Conservation (phyloP, 352 stramenopile species). For the Phytophthora sp. region DNA sequence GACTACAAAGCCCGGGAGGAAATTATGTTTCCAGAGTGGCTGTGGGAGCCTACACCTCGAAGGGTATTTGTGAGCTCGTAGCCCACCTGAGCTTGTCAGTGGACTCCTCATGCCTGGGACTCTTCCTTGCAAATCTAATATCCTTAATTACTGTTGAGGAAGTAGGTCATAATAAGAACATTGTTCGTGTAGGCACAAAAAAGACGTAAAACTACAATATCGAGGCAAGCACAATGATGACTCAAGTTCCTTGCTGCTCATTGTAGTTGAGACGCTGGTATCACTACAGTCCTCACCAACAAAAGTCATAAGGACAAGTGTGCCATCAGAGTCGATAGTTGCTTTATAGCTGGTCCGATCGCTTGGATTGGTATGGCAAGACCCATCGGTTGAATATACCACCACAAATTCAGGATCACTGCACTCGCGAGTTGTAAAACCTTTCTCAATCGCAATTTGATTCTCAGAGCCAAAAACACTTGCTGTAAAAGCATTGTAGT, state of each 20-base stretch:
- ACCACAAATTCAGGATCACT: background rate
- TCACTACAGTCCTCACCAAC: no score
- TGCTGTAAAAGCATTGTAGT: background rate
- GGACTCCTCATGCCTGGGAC: no score
- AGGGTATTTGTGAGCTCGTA: constrained; percentile 12
- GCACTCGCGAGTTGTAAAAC: background rate
- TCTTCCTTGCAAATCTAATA: no score
- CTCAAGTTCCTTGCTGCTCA: no score
- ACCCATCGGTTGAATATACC: background rate
- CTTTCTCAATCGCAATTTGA: background rate
- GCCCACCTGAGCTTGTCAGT: no score
- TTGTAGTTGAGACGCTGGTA: no score
- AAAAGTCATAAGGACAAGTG: background rate
- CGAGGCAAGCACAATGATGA: no score
- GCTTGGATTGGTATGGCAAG: constrained; percentile 1
- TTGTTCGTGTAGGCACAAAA: no score
- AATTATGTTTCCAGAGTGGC: constrained; percentile 15
- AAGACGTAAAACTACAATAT: no score
- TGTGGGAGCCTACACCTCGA: constrained; percentile 9
- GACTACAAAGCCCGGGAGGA: constrained; percentile 9
- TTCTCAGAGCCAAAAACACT: background rate
- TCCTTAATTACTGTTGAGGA: no score
- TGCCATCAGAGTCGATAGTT: background rate
- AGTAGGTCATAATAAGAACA: no score
- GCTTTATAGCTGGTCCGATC: constrained; percentile 2